Evolutionary conservation across 805 yeast species (phyloP).

Genomic region (Grigorovia jiainica): DNA sequence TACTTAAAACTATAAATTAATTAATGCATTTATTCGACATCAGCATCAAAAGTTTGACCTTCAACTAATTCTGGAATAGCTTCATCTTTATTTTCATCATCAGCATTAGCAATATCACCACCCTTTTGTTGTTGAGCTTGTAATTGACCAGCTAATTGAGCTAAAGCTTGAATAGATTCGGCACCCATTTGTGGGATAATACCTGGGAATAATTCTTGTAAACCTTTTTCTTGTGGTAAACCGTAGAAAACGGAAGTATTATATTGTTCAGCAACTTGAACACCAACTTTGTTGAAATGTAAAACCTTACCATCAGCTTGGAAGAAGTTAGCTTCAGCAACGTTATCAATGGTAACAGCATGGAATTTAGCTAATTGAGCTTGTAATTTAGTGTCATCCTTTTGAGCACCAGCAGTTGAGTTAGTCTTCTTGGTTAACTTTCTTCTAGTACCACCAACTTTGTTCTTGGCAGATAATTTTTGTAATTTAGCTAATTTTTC

Average conservation of each 20-base stretch:
- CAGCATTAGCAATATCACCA: constrained; percentile 38
- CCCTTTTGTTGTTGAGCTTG: constrained; percentile 48
- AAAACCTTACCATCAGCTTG: constrained; percentile 90
- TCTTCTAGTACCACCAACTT: constrained; percentile 83
- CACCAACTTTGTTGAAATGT: constrained; percentile 94
- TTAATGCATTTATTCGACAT: constrained; percentile 26
- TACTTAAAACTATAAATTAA: background rate
- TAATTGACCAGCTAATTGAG: constrained; percentile 81
- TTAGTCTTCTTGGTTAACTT: constrained; percentile 68
- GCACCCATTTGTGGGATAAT: constrained; percentile 94
- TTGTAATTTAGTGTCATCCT: constrained; percentile 86
- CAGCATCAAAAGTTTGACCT: constrained; percentile 29
- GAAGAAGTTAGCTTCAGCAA: constrained; percentile 97
- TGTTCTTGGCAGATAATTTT: constrained; percentile 62
- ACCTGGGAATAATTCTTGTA: constrained; percentile 87
- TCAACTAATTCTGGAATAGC: constrained; percentile 50
- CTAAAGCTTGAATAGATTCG: constrained; percentile 83
- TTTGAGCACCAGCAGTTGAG: constrained; percentile 44
- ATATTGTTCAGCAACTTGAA: constrained; percentile 82
- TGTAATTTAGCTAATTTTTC: constrained; percentile 90
- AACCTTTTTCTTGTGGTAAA: constrained; percentile 83
- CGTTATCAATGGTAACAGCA: constrained; percentile 78
- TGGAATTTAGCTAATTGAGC: constrained; percentile 81
- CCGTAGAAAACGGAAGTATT: constrained; percentile 95
- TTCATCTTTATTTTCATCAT: constrained; percentile 45